Percentiles rank a stretch among this genome's conserved stretches.
Evolutionary conservation across 352 stramenopile genomes (phyloP).

Genomic region (Thalassiosira mediterranea): DNA sequence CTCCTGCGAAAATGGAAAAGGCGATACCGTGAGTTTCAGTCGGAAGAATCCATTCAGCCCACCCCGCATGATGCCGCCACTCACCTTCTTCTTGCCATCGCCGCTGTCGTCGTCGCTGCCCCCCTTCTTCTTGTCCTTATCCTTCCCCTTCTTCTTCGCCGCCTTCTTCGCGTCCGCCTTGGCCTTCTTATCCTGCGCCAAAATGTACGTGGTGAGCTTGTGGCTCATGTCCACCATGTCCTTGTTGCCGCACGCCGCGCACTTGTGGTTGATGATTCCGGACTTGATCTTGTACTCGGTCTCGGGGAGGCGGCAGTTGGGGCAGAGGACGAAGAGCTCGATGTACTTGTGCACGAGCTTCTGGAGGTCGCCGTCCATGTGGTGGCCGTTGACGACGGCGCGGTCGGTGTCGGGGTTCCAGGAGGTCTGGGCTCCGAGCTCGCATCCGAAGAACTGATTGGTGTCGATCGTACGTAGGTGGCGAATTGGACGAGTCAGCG

Average conservation of each 20-base stretch:
- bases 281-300: constrained; percentile 99
- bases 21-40: neutral
- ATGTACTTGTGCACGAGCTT: constrained; percentile 97
- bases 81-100: constrained; percentile 74
- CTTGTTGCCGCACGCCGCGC: constrained; percentile 95
- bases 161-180: constrained; percentile 87
- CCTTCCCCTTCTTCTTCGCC: constrained; percentile 87
- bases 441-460: constrained; percentile 97
- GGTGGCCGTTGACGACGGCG: constrained; percentile 96
- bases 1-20: constrained; percentile 28
- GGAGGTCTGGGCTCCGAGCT: constrained; percentile 97
- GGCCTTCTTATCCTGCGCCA: constrained; percentile 95
- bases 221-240: constrained; percentile 98
- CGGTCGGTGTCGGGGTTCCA: constrained; percentile 95
- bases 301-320: constrained; percentile 95
- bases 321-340: constrained; percentile 98
- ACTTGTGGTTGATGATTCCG: constrained; percentile 96
- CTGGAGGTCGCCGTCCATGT: constrained; percentile 91
- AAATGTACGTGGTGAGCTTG: constrained; percentile 97
- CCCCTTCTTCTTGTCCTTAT: constrained; percentile 84
- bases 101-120: constrained; percentile 59
- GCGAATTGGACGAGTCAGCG: too few relatives aligned
- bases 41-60: constrained; percentile 4
- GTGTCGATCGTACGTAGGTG: too few relatives aligned
- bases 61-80: neutral